Base-by-base conservation (phyloP, 2,329 filamentous ascomycete species). In the Sphaerulina musiva region DNA sequence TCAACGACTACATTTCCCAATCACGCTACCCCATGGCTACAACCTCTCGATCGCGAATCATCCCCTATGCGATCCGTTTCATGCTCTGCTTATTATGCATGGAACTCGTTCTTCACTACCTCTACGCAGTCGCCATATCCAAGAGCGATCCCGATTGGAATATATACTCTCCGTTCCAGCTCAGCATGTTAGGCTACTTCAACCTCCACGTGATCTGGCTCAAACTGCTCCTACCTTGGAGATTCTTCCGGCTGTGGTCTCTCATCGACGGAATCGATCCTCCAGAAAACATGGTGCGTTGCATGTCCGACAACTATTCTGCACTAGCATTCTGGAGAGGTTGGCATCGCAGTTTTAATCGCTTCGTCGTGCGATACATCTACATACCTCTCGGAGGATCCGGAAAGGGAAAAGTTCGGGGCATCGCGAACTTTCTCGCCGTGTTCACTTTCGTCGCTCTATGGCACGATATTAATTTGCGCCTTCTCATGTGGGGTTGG, bases 141-240 rank as follows among this genome's bases (percentile, higher is more conserved):
- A 88, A 95, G 68, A 80, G 85, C 2, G 77, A 80, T 17, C 90
- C 91, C 0, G 77, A 84, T 58, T 98, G 93, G 93, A 77, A 78
- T 29, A 76, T 83, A 23, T 97, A 96, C 74, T 87, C 89, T 0
- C 85, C 93, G 0, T 85, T 87, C 43, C 89, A 98, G 69, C 82
- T 98, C 42, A 87, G 83, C 66, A 84, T 98, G 75, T 80, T 98
- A 10, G 93, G 89, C 38, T 96, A 87, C 75, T 95, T 97, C 77
- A 96, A 96, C 72, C 83, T 98, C 10, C 89, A 95, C 73, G 83
- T 96, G 68, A 95, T 98, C 70, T 98, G 95, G 95, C 80, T 98
- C 45, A 98, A 98, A 70, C 83, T 98, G 1, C 83, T 98, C 4
- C 82, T 98, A 6, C 93, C 93, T 0, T 98, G 92, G 91, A 87